phyloP scores from a whole-genome alignment of 352 stramenopile species.

The Peronospora destructor region DNA sequence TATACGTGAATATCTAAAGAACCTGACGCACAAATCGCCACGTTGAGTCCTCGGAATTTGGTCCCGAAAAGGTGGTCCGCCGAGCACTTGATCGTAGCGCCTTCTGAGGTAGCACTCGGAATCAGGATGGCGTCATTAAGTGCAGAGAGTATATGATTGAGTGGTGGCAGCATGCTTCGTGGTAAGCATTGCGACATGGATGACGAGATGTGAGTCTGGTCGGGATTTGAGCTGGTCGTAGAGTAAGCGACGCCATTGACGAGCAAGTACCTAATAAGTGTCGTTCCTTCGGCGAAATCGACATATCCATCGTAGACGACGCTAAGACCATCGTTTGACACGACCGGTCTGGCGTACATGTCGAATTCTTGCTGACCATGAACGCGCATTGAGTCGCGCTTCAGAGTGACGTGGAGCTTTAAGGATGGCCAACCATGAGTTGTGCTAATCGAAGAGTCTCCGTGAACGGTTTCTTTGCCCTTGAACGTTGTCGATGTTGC shows the following conservation, averaged over 20 bases:
- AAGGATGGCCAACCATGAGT: conserved; percentile 27
- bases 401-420: conserved; percentile 35
- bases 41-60: conserved; percentile 23
- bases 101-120: conserved; percentile 7
- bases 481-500: too few species aligned
- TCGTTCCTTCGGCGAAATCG: conserved; percentile 21
- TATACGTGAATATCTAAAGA: conserved; percentile 19
- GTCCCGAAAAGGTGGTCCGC: conserved; percentile 28
- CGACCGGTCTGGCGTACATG: conserved; percentile 32
- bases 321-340: conserved; percentile 18
- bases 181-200: conserved; percentile 21
- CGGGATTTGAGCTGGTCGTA: conserved; percentile 8
- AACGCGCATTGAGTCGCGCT: conserved; percentile 33
- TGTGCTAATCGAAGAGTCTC: too few species aligned
- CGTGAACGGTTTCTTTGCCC: too few species aligned
- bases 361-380: conserved; percentile 29
- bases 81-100: conserved; percentile 25
- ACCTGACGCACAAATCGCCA: conserved; percentile 26
- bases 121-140: conserved; percentile 20
- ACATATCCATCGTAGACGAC: conserved; percentile 35
- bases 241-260: conserved; percentile 33
- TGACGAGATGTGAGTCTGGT: conserved; percentile 7
- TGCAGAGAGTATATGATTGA: conserved; percentile 24
- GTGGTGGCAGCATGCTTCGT: conserved; percentile 17
- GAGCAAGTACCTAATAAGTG: conserved; percentile 25